phyloP scores from a whole-genome alignment of 2,329 filamentous ascomycete genomes.

The Colletotrichum sp. region DNA sequence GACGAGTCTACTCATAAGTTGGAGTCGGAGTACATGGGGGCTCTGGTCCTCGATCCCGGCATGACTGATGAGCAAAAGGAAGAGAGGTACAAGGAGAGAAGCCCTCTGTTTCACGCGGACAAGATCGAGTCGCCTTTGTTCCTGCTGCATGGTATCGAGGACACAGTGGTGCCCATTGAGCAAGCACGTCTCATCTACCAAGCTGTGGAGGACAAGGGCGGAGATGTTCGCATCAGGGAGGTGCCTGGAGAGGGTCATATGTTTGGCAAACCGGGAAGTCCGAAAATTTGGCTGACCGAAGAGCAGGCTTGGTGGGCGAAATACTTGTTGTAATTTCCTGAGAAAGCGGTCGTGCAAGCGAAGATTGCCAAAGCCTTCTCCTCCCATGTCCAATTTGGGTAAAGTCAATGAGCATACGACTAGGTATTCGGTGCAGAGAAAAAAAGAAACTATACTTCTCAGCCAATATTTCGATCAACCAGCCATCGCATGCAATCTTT shows the following conservation, averaged over 20 bases:
- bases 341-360: too few relatives aligned
- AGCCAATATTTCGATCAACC: too few relatives aligned
- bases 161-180: conserved; percentile 62
- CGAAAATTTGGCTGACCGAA: conserved; percentile 43
- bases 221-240: conserved; percentile 51
- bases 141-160: conserved; percentile 59
- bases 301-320: conserved; percentile 57
- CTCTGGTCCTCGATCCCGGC: conserved; percentile 42
- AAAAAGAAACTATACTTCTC: too few relatives aligned
- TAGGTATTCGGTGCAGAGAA: too few relatives aligned
- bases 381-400: too few relatives aligned
- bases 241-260: conserved; percentile 57
- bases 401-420: too few relatives aligned
- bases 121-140: conserved; percentile 55
- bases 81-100: conserved; percentile 47
- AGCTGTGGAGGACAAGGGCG: conserved; percentile 43
- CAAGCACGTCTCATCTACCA: conserved; percentile 59
- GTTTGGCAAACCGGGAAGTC: conserved; percentile 45
- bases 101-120: conserved; percentile 52
- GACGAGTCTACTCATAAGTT: conserved; percentile 58
- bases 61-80: conserved; percentile 42
- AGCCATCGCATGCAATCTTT: too few relatives aligned
- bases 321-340: conserved; percentile 36
- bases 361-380: too few relatives aligned
- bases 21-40: conserved; percentile 56